phyloP scores from a whole-genome alignment of 371 early-diverging fungal genomes.

The Capillidium rhysosporum region DNA sequence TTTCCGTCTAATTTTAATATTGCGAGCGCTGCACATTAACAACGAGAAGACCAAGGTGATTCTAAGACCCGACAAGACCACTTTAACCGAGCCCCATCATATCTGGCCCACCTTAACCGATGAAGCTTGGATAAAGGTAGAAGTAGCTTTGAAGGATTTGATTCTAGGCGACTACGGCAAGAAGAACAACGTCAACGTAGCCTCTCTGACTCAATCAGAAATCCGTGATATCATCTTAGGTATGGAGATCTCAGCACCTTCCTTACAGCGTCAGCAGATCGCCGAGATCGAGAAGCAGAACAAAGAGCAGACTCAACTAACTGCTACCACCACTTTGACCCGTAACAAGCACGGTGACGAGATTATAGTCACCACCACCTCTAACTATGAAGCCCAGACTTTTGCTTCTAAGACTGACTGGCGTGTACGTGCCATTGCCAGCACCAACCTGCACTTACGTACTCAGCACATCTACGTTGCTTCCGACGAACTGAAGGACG shows the following conservation, averaged over 20 bases:
- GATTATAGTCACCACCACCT: conserved; percentile 94
- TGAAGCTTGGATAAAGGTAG: conserved; percentile 96
- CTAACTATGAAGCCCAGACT: conserved; percentile 87
- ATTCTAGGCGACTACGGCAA: conserved; percentile 96
- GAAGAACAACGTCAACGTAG: conserved; percentile 96
- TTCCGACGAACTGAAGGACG: conserved; percentile 82
- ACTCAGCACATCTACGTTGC: conserved; percentile 92
- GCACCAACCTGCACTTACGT: conserved; percentile 82
- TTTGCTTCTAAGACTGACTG: conserved; percentile 98
- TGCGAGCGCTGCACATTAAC: conserved; percentile 92
- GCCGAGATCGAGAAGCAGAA: conserved; percentile 93
- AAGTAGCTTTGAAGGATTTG: conserved; percentile 89
- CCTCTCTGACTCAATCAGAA: conserved; percentile 88
- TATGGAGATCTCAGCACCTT: conserved; percentile 97
- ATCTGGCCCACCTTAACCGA: conserved; percentile 94
- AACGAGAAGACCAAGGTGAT: conserved; percentile 90
- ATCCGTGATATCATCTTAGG: conserved; percentile 98
- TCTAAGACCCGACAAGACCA: conserved; percentile 79
- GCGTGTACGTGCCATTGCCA: conserved; percentile 91
- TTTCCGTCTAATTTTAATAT: conserved; percentile 88
- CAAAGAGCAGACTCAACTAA: conserved; percentile 76
- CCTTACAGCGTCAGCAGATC: conserved; percentile 89
- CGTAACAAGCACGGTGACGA: conserved; percentile 96
- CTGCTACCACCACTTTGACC: conserved; percentile 90
- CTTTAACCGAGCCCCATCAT: conserved; percentile 87